These are phyloP conservation scores for Herpetomonas tarakana DNA, from an alignment of 208 protist genomes.

Conservation along the genomic window DNA sequence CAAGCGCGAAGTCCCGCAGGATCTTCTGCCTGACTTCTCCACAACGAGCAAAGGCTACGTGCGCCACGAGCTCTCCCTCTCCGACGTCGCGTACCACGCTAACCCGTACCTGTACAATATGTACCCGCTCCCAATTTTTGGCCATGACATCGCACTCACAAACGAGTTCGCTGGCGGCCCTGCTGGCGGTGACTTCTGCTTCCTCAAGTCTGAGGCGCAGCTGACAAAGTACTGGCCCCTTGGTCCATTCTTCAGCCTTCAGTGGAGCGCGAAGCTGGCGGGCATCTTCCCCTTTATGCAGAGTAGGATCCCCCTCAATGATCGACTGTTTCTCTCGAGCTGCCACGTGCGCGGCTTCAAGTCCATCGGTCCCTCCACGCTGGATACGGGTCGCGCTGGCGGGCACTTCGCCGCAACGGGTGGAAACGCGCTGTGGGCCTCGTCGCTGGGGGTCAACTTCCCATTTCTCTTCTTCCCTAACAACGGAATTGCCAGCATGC, in stretches of 20 bases:
- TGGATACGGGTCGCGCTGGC: constrained; percentile 31
- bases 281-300: constrained; percentile 66
- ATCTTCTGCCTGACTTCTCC: constrained; percentile 46
- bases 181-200: constrained; percentile 52
- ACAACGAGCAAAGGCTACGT: constrained; percentile 70
- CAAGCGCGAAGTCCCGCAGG: constrained; percentile 23
- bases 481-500: constrained; percentile 80
- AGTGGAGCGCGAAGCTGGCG: constrained; percentile 60
- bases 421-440: constrained; percentile 82
- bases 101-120: constrained; percentile 76
- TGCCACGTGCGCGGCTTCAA: constrained; percentile 80
- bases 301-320: constrained; percentile 68
- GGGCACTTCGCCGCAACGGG: constrained; percentile 68
- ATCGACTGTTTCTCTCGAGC: constrained; percentile 79
- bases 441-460: constrained; percentile 79
- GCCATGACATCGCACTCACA: constrained; percentile 31
- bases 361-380: constrained; percentile 72
- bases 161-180: constrained; percentile 71
- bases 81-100: constrained; percentile 60
- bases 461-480: constrained; percentile 76
- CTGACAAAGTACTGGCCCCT: constrained; percentile 64
- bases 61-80: constrained; percentile 44
- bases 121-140: constrained; percentile 81
- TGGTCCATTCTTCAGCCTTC: constrained; percentile 67
- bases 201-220: constrained; percentile 74